These are phyloP conservation scores for Beauveria varroae DNA, from an alignment of 2,329 filamentous ascomycete species.

Conservation along the genomic window DNA sequence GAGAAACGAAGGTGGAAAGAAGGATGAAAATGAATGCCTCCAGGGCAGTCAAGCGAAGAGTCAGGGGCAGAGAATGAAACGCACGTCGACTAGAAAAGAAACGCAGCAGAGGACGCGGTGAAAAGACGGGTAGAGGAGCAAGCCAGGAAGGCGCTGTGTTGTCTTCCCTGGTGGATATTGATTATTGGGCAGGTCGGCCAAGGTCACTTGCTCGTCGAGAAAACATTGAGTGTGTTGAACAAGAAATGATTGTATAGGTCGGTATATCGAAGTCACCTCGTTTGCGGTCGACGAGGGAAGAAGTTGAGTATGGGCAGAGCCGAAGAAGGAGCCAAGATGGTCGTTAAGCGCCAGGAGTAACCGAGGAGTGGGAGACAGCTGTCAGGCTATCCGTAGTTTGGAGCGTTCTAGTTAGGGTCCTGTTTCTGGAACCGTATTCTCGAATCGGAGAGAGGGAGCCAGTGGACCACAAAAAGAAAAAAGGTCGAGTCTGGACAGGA, in stretches of 20 bases:
- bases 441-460: neutral
- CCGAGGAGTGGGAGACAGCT: neutral
- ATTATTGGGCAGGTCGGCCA: constrained; percentile 1
- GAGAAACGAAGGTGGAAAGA: constrained; percentile 14
- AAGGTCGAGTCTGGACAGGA: neutral
- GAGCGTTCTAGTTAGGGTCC: neutral
- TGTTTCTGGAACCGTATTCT: neutral
- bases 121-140: neutral
- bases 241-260: constrained; percentile 1
- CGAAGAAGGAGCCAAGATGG: neutral
- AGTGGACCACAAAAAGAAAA: neutral
- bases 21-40: neutral
- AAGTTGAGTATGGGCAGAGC: constrained; percentile 15
- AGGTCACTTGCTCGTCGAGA: neutral
- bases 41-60: constrained; percentile 9
- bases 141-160: neutral
- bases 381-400: neutral
- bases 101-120: constrained; percentile 3
- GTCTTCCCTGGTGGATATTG: neutral
- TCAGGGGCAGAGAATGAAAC: neutral
- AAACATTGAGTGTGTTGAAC: constrained; percentile 1
- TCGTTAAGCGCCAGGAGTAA: constrained; percentile 6
- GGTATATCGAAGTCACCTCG: neutral
- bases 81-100: constrained; percentile 5
- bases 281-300: constrained; percentile 13